phyloP scores from a whole-genome alignment of 176 grass and related monocot genomes.

The Musa itinerans region DNA sequence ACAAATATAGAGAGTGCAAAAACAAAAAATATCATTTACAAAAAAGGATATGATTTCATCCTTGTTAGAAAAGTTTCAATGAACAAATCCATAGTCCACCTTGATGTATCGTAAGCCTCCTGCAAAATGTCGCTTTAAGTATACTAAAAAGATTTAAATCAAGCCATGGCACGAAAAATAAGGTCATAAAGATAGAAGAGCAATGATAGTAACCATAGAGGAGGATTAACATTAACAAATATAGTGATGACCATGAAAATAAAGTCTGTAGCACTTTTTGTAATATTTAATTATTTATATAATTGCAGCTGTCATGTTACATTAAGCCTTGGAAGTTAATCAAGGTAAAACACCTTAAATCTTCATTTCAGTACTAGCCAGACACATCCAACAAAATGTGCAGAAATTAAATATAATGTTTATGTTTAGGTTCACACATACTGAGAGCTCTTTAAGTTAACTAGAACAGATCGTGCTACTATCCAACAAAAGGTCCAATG shows the following conservation, averaged over 20 bases:
- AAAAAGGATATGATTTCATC: conserved; percentile 90
- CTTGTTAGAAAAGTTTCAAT: conserved; percentile 52
- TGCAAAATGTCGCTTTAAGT: conserved; percentile 28
- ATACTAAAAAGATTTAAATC: neutral
- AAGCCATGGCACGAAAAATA: neutral
- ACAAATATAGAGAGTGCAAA: neutral
- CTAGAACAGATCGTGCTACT: neutral
- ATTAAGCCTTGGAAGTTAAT: neutral
- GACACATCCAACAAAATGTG: neutral
- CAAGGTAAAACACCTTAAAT: neutral
- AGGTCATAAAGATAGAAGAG: neutral
- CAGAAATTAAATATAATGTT: neutral
- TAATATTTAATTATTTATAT: neutral
- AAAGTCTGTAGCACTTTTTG: neutral
- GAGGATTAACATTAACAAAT: neutral
- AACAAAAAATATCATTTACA: conserved; percentile 11
- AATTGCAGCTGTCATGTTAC: neutral
- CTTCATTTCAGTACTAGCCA: neutral
- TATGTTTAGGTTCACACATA: too few species aligned
- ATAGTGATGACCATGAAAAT: neutral
- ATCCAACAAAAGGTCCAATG: neutral
- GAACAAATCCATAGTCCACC: conserved; percentile 74
- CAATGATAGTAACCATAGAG: neutral
- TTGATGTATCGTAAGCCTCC: conserved; percentile 53
- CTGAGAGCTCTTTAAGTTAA: neutral